Base-by-base conservation (phyloP, 257 asterid genomes). In the Avicennia marina region DNA sequence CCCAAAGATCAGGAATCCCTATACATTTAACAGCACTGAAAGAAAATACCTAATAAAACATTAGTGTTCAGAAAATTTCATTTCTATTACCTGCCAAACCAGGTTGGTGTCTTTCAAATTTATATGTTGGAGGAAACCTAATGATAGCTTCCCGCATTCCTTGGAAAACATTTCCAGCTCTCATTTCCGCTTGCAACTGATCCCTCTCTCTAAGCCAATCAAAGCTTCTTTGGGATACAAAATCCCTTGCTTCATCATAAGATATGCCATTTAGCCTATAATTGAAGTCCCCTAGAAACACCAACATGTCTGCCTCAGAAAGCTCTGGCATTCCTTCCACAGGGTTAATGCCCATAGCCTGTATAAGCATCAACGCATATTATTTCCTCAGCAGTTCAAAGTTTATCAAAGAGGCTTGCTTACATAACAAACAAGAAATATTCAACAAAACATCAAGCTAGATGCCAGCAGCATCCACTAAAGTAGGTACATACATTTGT, bases 71-170 rank as follows among this genome's bases (percentile, higher is more conserved):
- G 6, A 6, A 22, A 58, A 64, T 58, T 60, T 38, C 11, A 24
- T 58, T 56, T 32, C 36, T 54, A 27, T 13, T 73, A 93, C 98
- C 98, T 75, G 94, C 93, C 74, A 93, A 86, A 73, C 98, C 98
- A 56, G 85, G 80, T 72, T 83, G 95, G 68, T 89, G 84, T 73
- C 64, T 89, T 65, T 89, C 98, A 51, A 93, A 93, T 73, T 93
- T 93, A 76, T 93, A 93, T 7, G 98, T 89, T 6, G 98, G 98
- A 58, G 98, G 97, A 73, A 93, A 93, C 70, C 64, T 79, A 27
- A 93, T 82, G 67, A 77, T 80, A 65, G 95, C 97, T 74, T 93
- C 98, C 42, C 98, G 90, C 97, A 93, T 82, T 75, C 98, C 98
- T 60, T 93, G 98, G 71, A 93, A 93, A 53, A 81, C 98, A 66